Base-by-base conservation (phyloP, 2,329 filamentous ascomycete species). In the Ophiostoma novo-ulmi region DNA sequence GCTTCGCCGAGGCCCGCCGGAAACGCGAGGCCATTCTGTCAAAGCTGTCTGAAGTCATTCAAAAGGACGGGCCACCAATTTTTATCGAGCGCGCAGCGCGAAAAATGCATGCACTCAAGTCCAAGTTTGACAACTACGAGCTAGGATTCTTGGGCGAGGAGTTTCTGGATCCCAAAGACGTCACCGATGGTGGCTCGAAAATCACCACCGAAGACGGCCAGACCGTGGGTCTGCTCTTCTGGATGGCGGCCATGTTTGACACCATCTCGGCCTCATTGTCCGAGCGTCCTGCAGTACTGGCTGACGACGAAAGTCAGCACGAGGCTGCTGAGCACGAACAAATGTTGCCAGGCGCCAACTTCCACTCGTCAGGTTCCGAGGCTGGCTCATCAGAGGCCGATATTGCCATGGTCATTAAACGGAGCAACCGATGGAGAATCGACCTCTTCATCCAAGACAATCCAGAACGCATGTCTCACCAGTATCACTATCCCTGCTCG, bases 181-280 rank as follows among this genome's bases (percentile, higher is more conserved):
- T 63, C 14, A n/a, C 17, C 4, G n/a, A 61, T 31, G 26, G 36
- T 17, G 48, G 67, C 22, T 35, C 69, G 3, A 8, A 35, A 10
- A 14, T 71, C 10, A 64, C 31, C 5, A 35, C 63, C 3, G 73
- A 75, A 35, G 78, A 81, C 5, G 76, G 76, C 7, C 76, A 81
- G 13, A 87, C 86, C 0, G 79, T 88, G 36, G 80, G 84, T 14
- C 77, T 88, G 13, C 75, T 88, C 2, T 87, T 85, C 74, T 88
- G 86, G 86, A 78, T 88, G 20, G 84, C 83, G 0, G 79, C 87
- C 65, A 88, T 88, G 85, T 85, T 86, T 67, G 85, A 88, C 74
- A 87, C 85, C 0, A 76, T 87, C 10, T 85, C 83, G 0, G 81
- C 85, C 0, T 84, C 84, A 1, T 85, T 88, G 80, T 80, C 83